A percentile compares a stretch with the other conserved stretches of the same genome.
Evolutionary conservation across 1,284 basidiomycete species (phyloP).

Genomic region (Papiliotrema terrestris): DNA sequence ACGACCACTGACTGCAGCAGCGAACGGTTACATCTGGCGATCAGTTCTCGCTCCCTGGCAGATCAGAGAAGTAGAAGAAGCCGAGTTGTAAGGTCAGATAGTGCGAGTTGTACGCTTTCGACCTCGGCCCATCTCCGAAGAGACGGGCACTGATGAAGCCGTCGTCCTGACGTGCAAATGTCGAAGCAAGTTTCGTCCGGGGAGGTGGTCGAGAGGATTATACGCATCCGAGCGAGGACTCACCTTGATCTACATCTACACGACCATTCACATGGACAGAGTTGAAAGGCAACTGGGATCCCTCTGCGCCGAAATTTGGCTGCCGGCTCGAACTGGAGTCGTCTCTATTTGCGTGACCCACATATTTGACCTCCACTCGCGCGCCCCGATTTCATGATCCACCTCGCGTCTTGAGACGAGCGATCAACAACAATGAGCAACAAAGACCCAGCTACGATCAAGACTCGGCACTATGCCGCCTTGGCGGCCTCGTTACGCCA

Average conservation of each 20-base stretch:
- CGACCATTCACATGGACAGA: background rate
- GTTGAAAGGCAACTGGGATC: background rate
- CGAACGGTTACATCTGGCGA: background rate
- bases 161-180: conserved; percentile 45
- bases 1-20: background rate
- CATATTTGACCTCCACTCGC: background rate
- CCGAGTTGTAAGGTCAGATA: conserved; percentile 19
- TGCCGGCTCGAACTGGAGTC: background rate
- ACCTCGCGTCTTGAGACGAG: background rate
- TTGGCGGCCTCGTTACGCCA: conserved; percentile 36
- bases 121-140: conserved; percentile 7
- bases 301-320: background rate
- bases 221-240: background rate
- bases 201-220: conserved; percentile 2
- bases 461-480: conserved; percentile 45
- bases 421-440: background rate
- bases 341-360: too few species aligned
- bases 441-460: conserved; percentile 9
- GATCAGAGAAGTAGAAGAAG: background rate
- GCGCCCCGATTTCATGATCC: background rate
- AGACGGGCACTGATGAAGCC: background rate
- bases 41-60: background rate
- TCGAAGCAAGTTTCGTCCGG: conserved; percentile 30
- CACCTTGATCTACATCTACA: too few species aligned
- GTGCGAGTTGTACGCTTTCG: conserved; percentile 33